Evolutionary conservation across 176 grass and related monocot species (phyloP).

Genomic region (Tuctoria greenei): DNA sequence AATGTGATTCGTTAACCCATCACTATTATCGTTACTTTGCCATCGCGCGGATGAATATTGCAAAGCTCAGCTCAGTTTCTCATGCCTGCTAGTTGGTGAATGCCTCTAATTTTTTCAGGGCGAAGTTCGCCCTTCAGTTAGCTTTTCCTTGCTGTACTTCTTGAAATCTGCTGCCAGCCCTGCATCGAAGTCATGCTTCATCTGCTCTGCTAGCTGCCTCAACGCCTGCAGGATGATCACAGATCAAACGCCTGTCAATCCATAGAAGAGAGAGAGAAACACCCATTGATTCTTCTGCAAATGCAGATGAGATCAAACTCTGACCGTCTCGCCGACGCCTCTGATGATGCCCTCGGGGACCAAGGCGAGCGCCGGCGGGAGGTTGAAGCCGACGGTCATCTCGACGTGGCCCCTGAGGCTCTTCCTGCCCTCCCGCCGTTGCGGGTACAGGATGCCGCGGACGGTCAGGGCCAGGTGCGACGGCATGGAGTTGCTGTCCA

Average conservation of each 20-base stretch:
- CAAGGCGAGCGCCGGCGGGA: constrained; percentile 70
- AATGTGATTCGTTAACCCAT: constrained; percentile 28
- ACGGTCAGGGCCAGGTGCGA: constrained; percentile 65
- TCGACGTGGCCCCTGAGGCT: constrained; percentile 64
- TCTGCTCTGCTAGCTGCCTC: constrained; percentile 63
- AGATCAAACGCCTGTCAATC: neutral
- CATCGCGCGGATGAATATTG: neutral
- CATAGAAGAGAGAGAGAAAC: neutral
- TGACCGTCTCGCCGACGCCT: constrained; percentile 71
- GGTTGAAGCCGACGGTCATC: constrained; percentile 69
- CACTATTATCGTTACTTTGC: neutral
- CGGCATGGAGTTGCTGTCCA: constrained; percentile 55
- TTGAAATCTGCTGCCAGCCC: constrained; percentile 62
- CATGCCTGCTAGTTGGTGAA: neutral
- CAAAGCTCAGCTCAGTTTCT: neutral
- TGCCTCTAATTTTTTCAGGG: constrained; percentile 16
- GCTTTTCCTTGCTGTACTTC: constrained; percentile 62
- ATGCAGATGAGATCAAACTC: neutral
- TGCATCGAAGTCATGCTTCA: constrained; percentile 69
- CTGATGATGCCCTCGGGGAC: constrained; percentile 67
- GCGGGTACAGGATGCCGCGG: constrained; percentile 71
- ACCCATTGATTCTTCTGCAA: neutral
- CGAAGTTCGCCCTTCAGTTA: constrained; percentile 36
- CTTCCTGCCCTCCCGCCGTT: constrained; percentile 50
- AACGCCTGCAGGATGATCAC: constrained; percentile 45